Evolutionary conservation across 2,329 filamentous ascomycete species (phyloP).

Genomic region (Cladosporium sphaerospermum): DNA sequence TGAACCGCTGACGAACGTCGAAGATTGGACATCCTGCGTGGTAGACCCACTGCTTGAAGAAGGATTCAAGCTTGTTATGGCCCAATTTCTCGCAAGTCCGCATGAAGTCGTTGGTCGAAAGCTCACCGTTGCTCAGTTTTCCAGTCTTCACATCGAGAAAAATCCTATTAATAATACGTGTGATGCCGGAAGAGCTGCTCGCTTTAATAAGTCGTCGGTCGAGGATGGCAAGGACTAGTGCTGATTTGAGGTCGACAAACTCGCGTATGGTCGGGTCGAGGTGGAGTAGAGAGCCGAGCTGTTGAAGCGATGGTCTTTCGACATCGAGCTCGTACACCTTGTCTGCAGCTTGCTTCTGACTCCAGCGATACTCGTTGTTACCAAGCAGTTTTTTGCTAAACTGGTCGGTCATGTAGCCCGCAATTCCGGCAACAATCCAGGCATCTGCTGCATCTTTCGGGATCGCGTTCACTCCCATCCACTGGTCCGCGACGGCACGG

Average conservation of each 20-base stretch:
- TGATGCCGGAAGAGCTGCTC: constrained; percentile 75
- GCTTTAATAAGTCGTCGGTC: constrained; percentile 87
- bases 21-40: constrained; percentile 86
- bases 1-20: constrained; percentile 80
- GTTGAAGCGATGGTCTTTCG: constrained; percentile 72
- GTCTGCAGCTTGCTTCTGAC: constrained; percentile 80
- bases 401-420: constrained; percentile 90
- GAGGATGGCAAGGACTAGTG: constrained; percentile 85
- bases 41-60: constrained; percentile 90
- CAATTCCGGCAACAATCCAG: constrained; percentile 85
- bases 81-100: constrained; percentile 81
- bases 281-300: constrained; percentile 70
- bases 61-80: constrained; percentile 77
- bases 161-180: constrained; percentile 77
- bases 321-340: constrained; percentile 74
- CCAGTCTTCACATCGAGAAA: constrained; percentile 82
- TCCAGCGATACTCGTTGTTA: constrained; percentile 89
- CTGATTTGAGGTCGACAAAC: constrained; percentile 85
- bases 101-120: constrained; percentile 72
- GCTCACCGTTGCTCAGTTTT: constrained; percentile 61
- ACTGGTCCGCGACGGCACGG: constrained; percentile 81
- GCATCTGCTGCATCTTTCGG: constrained; percentile 73
- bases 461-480: constrained; percentile 89
- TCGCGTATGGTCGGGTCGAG: constrained; percentile 81
- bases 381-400: constrained; percentile 88